Base-by-base conservation (phyloP, 192 early-diverging fungal species). In the Coemansia sp. region DNA sequence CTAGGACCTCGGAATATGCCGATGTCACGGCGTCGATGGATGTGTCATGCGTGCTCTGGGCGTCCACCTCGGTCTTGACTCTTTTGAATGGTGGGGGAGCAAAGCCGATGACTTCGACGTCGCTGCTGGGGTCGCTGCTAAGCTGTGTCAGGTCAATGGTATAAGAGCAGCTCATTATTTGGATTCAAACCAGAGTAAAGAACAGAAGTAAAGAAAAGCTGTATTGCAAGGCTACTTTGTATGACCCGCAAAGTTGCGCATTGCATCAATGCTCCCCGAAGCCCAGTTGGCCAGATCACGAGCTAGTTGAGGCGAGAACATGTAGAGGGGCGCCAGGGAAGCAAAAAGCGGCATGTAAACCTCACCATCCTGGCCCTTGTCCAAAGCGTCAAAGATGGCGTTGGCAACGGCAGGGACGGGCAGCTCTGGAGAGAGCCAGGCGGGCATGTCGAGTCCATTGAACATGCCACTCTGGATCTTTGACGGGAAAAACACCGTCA, bases 381-480 rank as follows among this genome's bases (percentile, higher is more conserved):
- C 79, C 49, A 92, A 28, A 0, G 77, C 64, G 5, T 50, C 59
- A 32, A 86, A 64, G 22, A 92, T 83, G 2, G 40, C 42, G 12
- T 75, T 49, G 9, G 76, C 79, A 10, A 90, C 84, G 3, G 77
- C 46, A 3, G 77, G 50, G 0, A 83, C 57, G 6, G 60, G 42
- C n/a, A 94, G 48, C 2, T 47, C 34, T 0, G 89, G 88, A 3
- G 83, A 84, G 11, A 90, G 60, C 56, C 76, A 84, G 9, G 77
- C 71, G 13, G 57, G 54, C 37, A 84, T 71, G 11, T 37, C 23
- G 0, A 85, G 67, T 0, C 85, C 87, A n/a, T 56, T 45, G 59
- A 94, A 94, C 81, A 94, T 80, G 19, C 76, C 80, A 4, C 85
- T 85, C 18, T 73, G 64, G 22, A 91, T 73, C 39, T 80, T 74